These are phyloP conservation scores for Coemansia sp. DNA, from an alignment of 192 early-diverging fungal genomes.

Conservation along the genomic window DNA sequence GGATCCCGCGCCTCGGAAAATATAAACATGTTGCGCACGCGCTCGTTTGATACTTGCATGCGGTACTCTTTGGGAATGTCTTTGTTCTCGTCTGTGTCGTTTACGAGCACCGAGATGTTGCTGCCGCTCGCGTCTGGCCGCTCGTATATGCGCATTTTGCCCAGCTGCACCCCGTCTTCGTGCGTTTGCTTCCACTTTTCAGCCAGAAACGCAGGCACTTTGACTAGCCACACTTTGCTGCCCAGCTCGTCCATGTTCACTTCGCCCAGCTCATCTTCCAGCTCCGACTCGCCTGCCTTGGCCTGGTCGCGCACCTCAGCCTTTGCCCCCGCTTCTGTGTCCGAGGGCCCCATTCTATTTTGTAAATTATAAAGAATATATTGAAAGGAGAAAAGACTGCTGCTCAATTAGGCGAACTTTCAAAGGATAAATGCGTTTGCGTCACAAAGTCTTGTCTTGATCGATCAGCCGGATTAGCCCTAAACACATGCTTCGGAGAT, in stretches of 20 bases:
- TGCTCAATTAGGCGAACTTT: too few relatives aligned
- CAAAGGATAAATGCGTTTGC: too few relatives aligned
- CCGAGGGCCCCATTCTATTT: not conserved
- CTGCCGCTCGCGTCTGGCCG: constrained; percentile 54
- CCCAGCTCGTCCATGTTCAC: constrained; percentile 64
- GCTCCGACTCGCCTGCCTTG: constrained; percentile 13
- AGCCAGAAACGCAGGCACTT: constrained; percentile 87
- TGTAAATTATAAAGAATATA: not conserved
- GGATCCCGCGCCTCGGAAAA: constrained; percentile 65
- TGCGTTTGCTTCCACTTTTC: constrained; percentile 74
- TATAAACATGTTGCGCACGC: constrained; percentile 74
- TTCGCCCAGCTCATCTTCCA: constrained; percentile 69
- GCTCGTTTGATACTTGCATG: constrained; percentile 66
- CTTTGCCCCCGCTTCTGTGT: not conserved
- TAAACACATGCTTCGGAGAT: too few relatives aligned
- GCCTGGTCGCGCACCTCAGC: not conserved
- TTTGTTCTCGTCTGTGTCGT: constrained; percentile 58
- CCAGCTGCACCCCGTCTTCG: constrained; percentile 69
- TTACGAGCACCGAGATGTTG: constrained; percentile 68
- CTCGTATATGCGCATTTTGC: constrained; percentile 76
- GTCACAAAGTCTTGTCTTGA: too few relatives aligned
- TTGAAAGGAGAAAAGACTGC: too few relatives aligned
- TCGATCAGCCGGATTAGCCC: too few relatives aligned
- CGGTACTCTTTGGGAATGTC: constrained; percentile 83
- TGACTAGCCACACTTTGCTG: constrained; percentile 90